Base-by-base conservation (phyloP, 140 eudicot genomes). In the Anethum foeniculum region DNA sequence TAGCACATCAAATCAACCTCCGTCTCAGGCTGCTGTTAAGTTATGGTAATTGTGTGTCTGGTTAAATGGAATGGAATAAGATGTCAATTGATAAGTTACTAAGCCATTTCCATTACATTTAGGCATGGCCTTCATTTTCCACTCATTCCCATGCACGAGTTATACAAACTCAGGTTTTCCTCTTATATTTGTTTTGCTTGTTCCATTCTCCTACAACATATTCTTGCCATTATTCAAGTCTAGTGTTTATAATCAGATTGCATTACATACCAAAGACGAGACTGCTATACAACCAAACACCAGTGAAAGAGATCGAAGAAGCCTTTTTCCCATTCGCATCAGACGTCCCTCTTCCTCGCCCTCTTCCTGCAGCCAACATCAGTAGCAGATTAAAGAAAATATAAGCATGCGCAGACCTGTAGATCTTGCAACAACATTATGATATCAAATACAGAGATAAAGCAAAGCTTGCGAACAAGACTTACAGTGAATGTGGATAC, bases 321-420 rank as follows among this genome's bases (percentile, higher is more conserved):
- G 84, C 65, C 99, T 88, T 90, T 92, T 93, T 25, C 99, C 99
- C 97, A 92, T 87, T 15, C 97, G 86, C 84, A 87, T 21, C 93
- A 88, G 88, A 81, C 91, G 87, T 43, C 96, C 96, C 82, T 93
- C 97, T 65, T 95, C 99, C 82, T 95, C 97, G 10, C 93, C 99
- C 30, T 90, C 93, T 89, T 95, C 99, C 97, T 95, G 90, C 84
- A 85, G 71, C 75, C 71, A 84, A 80, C 36, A 81, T 21, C 77
- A 81, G 75, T 58, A 81, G 36, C 76, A 39, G 10, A 28, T 23
- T 44, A 18, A 49, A 64, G 52, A 14, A 54, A 3, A 79, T 23
- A 8, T 79, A 60, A 36, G 32, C 23, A 7, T 27, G 69, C 65
- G 39, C 25, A 82, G 62, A 34, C 19, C 47, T 47, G 0, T 27